Conservation (phyloP, 2,329 filamentous ascomycete genomes). For the Fusarium sororula region DNA sequence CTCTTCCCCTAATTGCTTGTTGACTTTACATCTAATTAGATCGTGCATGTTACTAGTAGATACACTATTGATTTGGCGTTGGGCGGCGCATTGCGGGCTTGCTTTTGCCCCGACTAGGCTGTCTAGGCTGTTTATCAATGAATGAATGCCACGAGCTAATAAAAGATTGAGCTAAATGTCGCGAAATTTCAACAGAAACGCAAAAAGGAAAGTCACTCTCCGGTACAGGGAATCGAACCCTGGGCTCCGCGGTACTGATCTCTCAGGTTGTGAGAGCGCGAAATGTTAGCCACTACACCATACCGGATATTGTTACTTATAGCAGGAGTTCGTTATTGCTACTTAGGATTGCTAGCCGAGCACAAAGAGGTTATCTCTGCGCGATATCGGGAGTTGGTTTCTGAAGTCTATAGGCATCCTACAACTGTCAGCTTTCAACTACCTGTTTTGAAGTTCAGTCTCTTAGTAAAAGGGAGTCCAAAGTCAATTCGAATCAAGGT, state of each 20-base stretch:
- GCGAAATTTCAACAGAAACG: accelerated
- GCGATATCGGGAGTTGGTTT: neutral
- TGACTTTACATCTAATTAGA: neutral
- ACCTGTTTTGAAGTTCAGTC: neutral
- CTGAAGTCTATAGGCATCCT: neutral
- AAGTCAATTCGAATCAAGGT: neutral
- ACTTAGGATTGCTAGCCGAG: accelerated
- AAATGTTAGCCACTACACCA: constrained; percentile 49
- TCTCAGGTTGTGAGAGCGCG: constrained; percentile 45
- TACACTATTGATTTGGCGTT: neutral
- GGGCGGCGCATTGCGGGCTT: too few species aligned
- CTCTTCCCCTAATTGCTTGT: neutral
- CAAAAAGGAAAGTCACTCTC: neutral
- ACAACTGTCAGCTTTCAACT: too few species aligned
- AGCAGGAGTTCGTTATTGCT: accelerated
- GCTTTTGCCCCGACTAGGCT: neutral
- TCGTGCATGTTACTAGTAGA: neutral
- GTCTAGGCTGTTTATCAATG: neutral
- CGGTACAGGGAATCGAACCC: constrained; percentile 45
- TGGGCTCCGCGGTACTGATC: constrained; percentile 39
- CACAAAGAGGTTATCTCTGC: accelerated
- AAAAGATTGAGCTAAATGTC: neutral
- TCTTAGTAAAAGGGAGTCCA: accelerated
- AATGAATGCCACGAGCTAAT: neutral
- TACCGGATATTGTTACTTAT: constrained; percentile 30